Evolutionary conservation across 2,329 filamentous ascomycete species (phyloP).

Genomic region (Zymoseptoria pseudotritici): DNA sequence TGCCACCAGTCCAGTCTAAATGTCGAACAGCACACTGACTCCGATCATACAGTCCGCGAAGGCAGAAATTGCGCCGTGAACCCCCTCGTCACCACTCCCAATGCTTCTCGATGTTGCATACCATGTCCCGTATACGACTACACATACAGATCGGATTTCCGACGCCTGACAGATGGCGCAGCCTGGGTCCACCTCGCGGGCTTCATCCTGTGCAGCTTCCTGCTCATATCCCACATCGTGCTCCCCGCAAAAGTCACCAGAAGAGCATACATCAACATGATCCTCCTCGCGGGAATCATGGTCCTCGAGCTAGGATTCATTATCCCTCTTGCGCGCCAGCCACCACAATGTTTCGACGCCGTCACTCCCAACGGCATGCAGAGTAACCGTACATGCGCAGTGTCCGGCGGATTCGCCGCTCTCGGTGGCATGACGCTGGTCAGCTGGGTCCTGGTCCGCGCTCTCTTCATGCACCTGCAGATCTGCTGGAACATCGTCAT

Average conservation of each 20-base stretch:
- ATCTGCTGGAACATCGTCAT: constrained; percentile 41
- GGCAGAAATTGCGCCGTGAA: constrained; percentile 24
- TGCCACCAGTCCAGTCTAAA: neutral
- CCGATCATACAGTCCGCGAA: constrained; percentile 6
- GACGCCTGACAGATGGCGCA: constrained; percentile 55
- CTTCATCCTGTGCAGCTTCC: constrained; percentile 61
- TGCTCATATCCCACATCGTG: constrained; percentile 67
- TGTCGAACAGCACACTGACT: neutral
- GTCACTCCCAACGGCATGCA: constrained; percentile 84
- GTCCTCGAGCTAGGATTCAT: constrained; percentile 80
- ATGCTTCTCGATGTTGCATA: constrained; percentile 57
- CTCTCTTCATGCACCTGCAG: constrained; percentile 33
- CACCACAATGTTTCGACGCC: constrained; percentile 68
- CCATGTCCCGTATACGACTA: constrained; percentile 78
- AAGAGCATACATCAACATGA: constrained; percentile 78
- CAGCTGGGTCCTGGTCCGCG: constrained; percentile 64
- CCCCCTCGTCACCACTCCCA: constrained; percentile 13
- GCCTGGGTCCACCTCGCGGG: constrained; percentile 72
- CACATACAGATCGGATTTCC: constrained; percentile 50
- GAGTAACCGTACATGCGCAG: constrained; percentile 65
- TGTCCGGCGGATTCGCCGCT: constrained; percentile 69
- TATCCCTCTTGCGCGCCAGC: constrained; percentile 65
- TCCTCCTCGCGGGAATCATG: constrained; percentile 61
- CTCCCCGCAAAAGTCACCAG: constrained; percentile 74
- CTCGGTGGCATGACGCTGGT: constrained; percentile 72